Evolutionary conservation across 306 rosid genomes (phyloP).

Genomic region (Quercus ilex): DNA sequence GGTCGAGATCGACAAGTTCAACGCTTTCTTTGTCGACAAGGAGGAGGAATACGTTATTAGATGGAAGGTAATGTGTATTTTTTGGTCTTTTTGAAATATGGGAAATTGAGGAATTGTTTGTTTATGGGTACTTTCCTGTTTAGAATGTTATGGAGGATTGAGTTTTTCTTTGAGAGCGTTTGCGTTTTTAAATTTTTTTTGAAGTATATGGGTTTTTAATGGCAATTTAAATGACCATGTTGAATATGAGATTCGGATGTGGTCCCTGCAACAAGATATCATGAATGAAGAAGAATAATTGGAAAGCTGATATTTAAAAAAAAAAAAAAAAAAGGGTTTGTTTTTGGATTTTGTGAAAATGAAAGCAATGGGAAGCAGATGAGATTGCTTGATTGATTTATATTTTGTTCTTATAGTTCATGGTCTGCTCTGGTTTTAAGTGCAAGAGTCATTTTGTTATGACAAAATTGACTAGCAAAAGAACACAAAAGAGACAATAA

Average conservation of each 20-base stretch:
- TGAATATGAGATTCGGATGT: too few species aligned
- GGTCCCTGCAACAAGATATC: too few species aligned
- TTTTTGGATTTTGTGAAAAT: not conserved
- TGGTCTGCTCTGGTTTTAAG: not conserved
- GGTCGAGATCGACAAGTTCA: slow-evolving; percentile 71
- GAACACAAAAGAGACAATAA: not conserved
- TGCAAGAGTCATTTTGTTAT: not conserved
- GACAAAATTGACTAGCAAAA: not conserved
- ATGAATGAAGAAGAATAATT: too few species aligned
- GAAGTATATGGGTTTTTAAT: too few species aligned
- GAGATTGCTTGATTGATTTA: not conserved
- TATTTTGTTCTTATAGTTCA: not conserved
- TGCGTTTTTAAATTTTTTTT: too few species aligned
- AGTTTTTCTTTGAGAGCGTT: too few species aligned
- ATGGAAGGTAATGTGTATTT: slow-evolving; percentile 46
- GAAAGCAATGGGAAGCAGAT: not conserved
- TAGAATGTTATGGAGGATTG: too few species aligned
- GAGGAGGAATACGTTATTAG: slow-evolving; percentile 71
- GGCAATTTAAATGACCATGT: too few species aligned
- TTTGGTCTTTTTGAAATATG: not conserved
- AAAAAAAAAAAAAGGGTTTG: not conserved
- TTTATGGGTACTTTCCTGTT: too few species aligned
- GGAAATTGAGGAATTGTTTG: too few species aligned
- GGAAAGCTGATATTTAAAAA: too few species aligned
- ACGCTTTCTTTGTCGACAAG: slow-evolving; percentile 54